Evolutionary conservation across 73 alveolate genomes (phyloP), one percentile per base, ranked within the genome.

Genomic region (Stentor roeselii): DNA sequence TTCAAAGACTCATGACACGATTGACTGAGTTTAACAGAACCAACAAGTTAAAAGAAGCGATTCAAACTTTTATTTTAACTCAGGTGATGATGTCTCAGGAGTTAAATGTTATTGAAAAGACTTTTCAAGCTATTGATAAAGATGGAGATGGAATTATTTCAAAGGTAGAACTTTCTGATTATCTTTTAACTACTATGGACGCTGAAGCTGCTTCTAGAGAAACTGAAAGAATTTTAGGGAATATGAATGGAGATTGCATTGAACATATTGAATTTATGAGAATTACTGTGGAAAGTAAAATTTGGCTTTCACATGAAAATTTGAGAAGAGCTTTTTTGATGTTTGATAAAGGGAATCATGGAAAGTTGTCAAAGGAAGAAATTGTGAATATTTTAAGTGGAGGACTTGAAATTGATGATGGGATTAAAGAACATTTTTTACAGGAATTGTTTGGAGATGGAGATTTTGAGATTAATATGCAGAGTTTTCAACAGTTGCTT

Each of bases 71-170:
- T 60, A 89, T 89, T 3, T 84, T 86, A 31, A 75, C 60, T 37
- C 83, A 89, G 60, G 60, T 89, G 31, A 36, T 87, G 36, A 21
- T 87, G 36, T 37, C 60, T 27, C 77, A 86, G 76, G 94, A 89
- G 4, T 75, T 85, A 34, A 84, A 59, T 11, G 60, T 78, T 27
- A 36, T 86, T 31, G 78, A 76, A 36, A 76, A 78, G 30, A 4
- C 86, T 36, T 89, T 89, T 74, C 27, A 86, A 60, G 75, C 80
- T 50, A 76, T 89, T 35, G 94, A 89, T 78, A 77, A 78, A 0
- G 42, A 88, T 60, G 86, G 83, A 30, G 90, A 88, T 86, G 94
- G 94, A 3, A 75, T 76, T 3, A 60, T 88, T n/a, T 78, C 92
- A 30, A 86, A 59, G 21, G 39, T 35, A 36, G 94, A 86, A 77